Percentiles rank a stretch among this genome's conserved stretches.
These are phyloP conservation scores for Bruguiera hainesii DNA, from an alignment of 441 rosid genomes.

Conservation along the genomic window DNA sequence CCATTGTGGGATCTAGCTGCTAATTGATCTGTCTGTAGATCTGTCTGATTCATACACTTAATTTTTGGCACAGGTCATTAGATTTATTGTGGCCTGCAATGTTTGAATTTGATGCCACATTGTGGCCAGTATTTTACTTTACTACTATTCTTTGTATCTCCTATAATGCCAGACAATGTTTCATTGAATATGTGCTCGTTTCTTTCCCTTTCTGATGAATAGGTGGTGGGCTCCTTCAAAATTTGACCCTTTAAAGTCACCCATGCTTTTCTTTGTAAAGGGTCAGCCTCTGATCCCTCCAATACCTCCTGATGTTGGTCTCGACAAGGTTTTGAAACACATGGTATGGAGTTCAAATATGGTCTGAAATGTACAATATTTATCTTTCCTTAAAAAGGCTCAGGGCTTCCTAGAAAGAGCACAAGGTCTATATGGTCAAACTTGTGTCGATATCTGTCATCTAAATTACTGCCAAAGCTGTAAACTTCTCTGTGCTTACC, in stretches of 20 bases:
- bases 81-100: not conserved
- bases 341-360: conserved; percentile 43
- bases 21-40: conserved; percentile 2
- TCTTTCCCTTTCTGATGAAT: conserved; percentile 15
- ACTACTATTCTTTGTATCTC: not conserved
- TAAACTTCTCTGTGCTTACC: too few relatives aligned
- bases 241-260: conserved; percentile 75
- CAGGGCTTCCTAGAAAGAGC: not conserved
- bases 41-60: not conserved
- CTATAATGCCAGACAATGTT: not conserved
- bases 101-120: not conserved
- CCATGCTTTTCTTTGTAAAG: conserved; percentile 86
- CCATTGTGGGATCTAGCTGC: not conserved
- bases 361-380: not conserved
- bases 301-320: conserved; percentile 53
- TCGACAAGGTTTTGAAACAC: conserved; percentile 63
- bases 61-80: not conserved
- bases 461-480: too few relatives aligned
- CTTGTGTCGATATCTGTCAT: not conserved
- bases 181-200: not conserved
- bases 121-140: not conserved
- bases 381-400: not conserved
- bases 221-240: conserved; percentile 99
- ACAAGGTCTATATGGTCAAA: not conserved
- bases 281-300: conserved; percentile 69